phyloP scores from a whole-genome alignment of 257 asterid species.

The Buddleja alternifolia region DNA sequence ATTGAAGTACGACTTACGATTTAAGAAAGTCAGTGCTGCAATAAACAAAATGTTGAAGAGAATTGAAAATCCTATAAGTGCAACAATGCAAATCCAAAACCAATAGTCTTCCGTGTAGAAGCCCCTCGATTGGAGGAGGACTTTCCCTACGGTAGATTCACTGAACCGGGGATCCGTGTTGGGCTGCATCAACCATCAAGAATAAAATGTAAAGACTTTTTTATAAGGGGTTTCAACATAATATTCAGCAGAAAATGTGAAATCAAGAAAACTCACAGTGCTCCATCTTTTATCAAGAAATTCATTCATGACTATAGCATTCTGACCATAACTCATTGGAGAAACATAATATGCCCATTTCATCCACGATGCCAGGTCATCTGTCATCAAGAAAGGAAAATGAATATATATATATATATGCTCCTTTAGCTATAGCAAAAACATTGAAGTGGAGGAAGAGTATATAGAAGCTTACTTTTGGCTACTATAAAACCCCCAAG shows the following conservation, averaged over 20 bases:
- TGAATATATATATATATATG: background rate
- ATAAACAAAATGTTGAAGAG: slow-evolving; percentile 48
- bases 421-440: background rate
- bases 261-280: slow-evolving; percentile 36
- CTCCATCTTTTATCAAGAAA: slow-evolving; percentile 61
- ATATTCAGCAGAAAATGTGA: slow-evolving; percentile 1
- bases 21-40: slow-evolving; percentile 52
- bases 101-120: slow-evolving; percentile 45
- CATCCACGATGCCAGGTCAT: slow-evolving; percentile 49
- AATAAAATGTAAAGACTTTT: background rate
- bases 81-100: slow-evolving; percentile 55
- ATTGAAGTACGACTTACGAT: slow-evolving; percentile 38
- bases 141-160: slow-evolving; percentile 57
- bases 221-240: background rate
- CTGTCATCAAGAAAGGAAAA: slow-evolving; percentile 32
- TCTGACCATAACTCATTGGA: slow-evolving; percentile 64
- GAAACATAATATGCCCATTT: slow-evolving; percentile 56
- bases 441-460: background rate
- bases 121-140: slow-evolving; percentile 53
- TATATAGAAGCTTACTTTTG: slow-evolving; percentile 37
- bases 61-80: slow-evolving; percentile 52
- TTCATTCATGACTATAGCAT: slow-evolving; percentile 52
- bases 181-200: slow-evolving; percentile 41
- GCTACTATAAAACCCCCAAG: slow-evolving; percentile 59
- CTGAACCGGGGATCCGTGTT: slow-evolving; percentile 46